Conservation (phyloP, 78 protist genomes). For the Dictyostelium capitatum region DNA sequence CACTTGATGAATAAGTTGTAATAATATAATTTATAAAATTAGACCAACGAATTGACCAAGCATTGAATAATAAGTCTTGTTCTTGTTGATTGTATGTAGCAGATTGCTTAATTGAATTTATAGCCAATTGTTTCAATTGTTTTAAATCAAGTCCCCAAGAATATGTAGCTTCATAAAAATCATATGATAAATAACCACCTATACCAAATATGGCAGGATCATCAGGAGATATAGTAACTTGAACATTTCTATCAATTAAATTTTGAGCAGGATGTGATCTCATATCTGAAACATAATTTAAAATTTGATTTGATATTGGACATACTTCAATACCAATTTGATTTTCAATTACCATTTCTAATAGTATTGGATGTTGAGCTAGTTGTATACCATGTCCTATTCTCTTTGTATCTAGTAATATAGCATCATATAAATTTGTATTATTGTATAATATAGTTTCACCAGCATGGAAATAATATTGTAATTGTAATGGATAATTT, state of each 20-base stretch:
- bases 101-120: conserved; percentile 48
- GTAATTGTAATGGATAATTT: conserved; percentile 22
- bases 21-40: conserved; percentile 28
- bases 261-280: conserved; percentile 79
- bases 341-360: conserved; percentile 4
- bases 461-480: conserved; percentile 85
- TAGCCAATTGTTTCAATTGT: conserved; percentile 57
- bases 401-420: conserved; percentile 69
- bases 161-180: conserved; percentile 58
- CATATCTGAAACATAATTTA: conserved; percentile 69
- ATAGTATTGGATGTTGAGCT: conserved; percentile 66
- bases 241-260: conserved; percentile 59
- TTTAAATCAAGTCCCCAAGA: conserved; percentile 40
- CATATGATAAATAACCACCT: conserved; percentile 46
- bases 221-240: conserved; percentile 70
- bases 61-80: not conserved
- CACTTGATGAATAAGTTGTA: not conserved
- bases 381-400: conserved; percentile 90
- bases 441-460: conserved; percentile 78
- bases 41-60: conserved; percentile 18
- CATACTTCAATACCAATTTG: conserved; percentile 85
- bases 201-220: conserved; percentile 79
- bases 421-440: conserved; percentile 89
- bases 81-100: conserved; percentile 3
- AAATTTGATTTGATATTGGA: conserved; percentile 88